phyloP scores from a whole-genome alignment of 352 stramenopile genomes.

The Pythium dissotocum region DNA sequence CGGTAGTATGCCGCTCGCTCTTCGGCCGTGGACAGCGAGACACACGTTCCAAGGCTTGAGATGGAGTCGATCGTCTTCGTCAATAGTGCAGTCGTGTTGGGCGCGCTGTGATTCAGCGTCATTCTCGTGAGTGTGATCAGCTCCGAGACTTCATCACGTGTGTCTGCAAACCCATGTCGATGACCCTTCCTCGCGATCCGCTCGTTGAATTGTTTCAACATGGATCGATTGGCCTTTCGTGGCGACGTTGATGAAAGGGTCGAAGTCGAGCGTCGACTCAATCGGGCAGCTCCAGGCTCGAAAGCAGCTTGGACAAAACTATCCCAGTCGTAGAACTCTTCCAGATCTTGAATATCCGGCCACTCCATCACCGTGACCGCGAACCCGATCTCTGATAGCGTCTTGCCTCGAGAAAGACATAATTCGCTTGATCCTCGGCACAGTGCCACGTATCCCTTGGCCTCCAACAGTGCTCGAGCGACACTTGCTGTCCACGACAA shows the following conservation, averaged over 20 bases:
- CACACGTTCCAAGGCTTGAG: background rate
- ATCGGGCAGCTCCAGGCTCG: constrained; percentile 47
- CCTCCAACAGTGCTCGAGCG: constrained; percentile 42
- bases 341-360: constrained; percentile 37
- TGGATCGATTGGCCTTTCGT: constrained; percentile 37
- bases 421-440: constrained; percentile 34
- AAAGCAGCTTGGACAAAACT: constrained; percentile 34
- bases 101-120: constrained; percentile 1
- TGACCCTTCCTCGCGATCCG: background rate
- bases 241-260: constrained; percentile 29
- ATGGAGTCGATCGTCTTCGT: constrained; percentile 10
- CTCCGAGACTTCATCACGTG: constrained; percentile 12
- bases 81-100: background rate
- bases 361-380: constrained; percentile 44
- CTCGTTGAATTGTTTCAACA: constrained; percentile 47
- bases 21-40: constrained; percentile 1
- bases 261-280: constrained; percentile 38
- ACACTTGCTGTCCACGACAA: constrained; percentile 67
- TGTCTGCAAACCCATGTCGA: constrained; percentile 4
- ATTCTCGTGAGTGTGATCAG: constrained; percentile 20
- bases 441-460: constrained; percentile 56
- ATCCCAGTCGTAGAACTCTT: constrained; percentile 56
- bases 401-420: constrained; percentile 40
- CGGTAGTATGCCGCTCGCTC: constrained; percentile 16
- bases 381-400: constrained; percentile 44